Evolutionary conservation across 352 stramenopile species (phyloP), one percentile per base, ranked within the genome.

Genomic region (Globisporangium emineosum): DNA sequence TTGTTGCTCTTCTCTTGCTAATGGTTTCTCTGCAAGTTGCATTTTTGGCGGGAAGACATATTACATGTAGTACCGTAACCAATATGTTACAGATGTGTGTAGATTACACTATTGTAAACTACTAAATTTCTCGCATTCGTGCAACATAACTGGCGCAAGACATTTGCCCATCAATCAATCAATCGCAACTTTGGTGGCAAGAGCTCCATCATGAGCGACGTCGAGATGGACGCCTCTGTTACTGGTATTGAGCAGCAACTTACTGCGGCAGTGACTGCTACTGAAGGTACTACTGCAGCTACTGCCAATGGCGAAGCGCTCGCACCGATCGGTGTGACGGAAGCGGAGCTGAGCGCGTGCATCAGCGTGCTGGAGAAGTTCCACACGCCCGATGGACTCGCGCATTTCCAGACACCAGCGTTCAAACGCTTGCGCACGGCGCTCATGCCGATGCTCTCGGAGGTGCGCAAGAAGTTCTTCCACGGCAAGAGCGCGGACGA

Each of bases 341-440:
- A 89, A 56, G 66, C 67, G 0, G 85, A 93, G 68, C 65, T 93
- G 10, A 75, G 70, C 25, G 62, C 67, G 60, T 91, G 81, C 59
- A 64, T 93, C 23, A 66, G 65, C 0, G 71, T 89, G 50, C 78
- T 93, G 42, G 57, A 73, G 23, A 78, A 75, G 52, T 80, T 93
- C 59, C 80, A 90, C 50, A 66, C 67, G 21, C 68, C 78, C 4
- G 57, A 73, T 15, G 78, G 75, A 2, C 66, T 90, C 32, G 67
- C 70, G 50, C 60, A 78, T 15, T 90, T 86, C 62, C 73, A 87
- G 71, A 60, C 57, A 35, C 69, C 79, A 47, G 72, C 66, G 49
- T 90, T 88, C 67, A 91, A 93, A 62, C 52, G 66, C 21, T 69
- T 94, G 45, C 80, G 83, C n/a, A 77, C 74, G 60, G 79, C 76